These are phyloP conservation scores for Coemansia sp. DNA, from an alignment of 192 early-diverging fungal genomes.

Conservation along the genomic window DNA sequence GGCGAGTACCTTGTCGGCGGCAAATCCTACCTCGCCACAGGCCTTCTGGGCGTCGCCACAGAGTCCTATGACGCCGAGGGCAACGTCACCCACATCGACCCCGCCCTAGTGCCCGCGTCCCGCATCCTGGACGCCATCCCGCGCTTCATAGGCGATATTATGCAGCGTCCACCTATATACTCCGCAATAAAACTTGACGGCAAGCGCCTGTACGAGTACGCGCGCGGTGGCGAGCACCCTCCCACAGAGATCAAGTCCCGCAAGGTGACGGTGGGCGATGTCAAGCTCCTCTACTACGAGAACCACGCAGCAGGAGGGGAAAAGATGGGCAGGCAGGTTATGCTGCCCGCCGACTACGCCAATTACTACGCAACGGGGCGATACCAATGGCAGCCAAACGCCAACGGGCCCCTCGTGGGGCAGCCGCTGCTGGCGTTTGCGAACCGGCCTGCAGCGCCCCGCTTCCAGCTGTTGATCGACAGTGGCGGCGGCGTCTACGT, in stretches of 20 bases:
- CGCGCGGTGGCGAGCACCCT: conserved; percentile 48
- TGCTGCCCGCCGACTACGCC: conserved; percentile 10
- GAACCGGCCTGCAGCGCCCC: conserved; percentile 29
- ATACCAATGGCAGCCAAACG: conserved; percentile 16
- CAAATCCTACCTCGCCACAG: conserved; percentile 60
- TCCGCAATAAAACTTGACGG: conserved; percentile 71
- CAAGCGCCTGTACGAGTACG: conserved; percentile 71
- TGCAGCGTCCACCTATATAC: conserved; percentile 69
- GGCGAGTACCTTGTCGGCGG: conserved; percentile 44
- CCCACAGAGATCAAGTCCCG: conserved; percentile 20
- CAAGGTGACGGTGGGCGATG: conserved; percentile 11
- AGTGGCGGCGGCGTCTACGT: conserved; percentile 76
- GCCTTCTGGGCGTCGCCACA: conserved; percentile 56
- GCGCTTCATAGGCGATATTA: conserved; percentile 59
- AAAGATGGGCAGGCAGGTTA: conserved; percentile 7
- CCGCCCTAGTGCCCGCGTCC: conserved; percentile 45
- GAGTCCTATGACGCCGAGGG: conserved; percentile 64
- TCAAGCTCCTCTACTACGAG: conserved; percentile 22
- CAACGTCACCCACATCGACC: conserved; percentile 34
- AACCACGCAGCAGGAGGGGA: background rate
- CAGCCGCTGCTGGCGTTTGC: conserved; percentile 19
- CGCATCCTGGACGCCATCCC: conserved; percentile 40
- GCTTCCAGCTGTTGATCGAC: conserved; percentile 59
- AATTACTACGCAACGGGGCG: conserved; percentile 21
- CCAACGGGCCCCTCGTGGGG: background rate